These are phyloP conservation scores for Tuber brumale DNA, from an alignment of 495 filamentous ascomycete species.

Conservation along the genomic window DNA sequence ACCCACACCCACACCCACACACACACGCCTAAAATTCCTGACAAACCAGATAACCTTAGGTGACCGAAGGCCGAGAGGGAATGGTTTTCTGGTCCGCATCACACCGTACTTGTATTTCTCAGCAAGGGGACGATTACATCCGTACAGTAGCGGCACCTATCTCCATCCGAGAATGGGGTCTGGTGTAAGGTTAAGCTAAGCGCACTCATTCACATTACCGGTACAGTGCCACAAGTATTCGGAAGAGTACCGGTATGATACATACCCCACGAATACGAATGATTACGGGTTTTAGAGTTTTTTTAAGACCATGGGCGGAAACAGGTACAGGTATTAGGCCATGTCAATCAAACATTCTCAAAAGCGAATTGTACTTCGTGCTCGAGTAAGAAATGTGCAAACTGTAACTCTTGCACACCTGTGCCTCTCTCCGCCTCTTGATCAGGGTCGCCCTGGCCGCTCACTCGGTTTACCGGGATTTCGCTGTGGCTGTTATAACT, in stretches of 20 bases:
- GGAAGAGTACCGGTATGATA: neutral
- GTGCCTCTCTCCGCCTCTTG: neutral
- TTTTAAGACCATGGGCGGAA: neutral
- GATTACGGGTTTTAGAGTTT: neutral
- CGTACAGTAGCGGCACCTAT: neutral
- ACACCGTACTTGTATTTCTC: constrained; percentile 1
- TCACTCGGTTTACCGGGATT: too few species aligned
- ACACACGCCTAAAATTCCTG: constrained; percentile 5
- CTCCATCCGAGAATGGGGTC: neutral
- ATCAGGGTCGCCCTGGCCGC: neutral
- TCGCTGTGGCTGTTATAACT: neutral
- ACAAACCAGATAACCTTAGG: constrained; percentile 3
- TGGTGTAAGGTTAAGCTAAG: neutral
- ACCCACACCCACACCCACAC: neutral
- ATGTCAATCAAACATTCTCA: neutral
- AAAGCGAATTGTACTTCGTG: neutral
- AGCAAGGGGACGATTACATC: neutral
- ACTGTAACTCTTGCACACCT: neutral
- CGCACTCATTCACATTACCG: neutral
- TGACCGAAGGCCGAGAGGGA: neutral
- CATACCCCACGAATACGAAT: neutral
- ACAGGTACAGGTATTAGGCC: neutral
- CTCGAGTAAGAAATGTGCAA: neutral
- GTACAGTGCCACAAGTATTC: neutral
- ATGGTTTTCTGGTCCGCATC: constrained; percentile 1